phyloP scores from a whole-genome alignment of 495 filamentous ascomycete genomes.

The Aspergillus saccharolyticus region DNA sequence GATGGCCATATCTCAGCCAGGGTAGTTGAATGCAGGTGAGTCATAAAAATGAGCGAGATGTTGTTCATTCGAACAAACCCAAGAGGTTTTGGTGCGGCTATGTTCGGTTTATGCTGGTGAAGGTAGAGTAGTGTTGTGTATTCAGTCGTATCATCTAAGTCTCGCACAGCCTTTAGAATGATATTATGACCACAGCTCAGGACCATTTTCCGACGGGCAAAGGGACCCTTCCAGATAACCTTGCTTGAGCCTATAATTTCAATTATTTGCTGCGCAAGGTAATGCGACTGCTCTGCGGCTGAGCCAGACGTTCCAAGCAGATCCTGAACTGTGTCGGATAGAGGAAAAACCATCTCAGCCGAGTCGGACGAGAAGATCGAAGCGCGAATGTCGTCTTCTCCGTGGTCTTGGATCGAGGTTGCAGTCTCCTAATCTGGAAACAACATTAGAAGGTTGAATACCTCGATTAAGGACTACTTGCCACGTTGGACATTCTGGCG shows the following conservation, averaged over 20 bases:
- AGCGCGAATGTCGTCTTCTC: too few species aligned
- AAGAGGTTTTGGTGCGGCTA: constrained; percentile 3
- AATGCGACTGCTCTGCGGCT: background rate
- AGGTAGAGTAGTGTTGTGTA: constrained; percentile 8
- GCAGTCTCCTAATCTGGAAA: too few species aligned
- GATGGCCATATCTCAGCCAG: constrained; percentile 3
- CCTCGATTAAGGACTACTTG: background rate
- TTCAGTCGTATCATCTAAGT: constrained; percentile 3
- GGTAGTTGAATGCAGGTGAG: background rate
- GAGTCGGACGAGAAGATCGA: too few species aligned
- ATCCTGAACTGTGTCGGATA: background rate
- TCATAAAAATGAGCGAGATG: constrained; percentile 9
- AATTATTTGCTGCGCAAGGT: background rate
- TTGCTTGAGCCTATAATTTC: constrained; percentile 1
- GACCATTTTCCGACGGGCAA: constrained; percentile 2
- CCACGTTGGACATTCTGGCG: background rate
- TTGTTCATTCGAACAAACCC: constrained; percentile 4
- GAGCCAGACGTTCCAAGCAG: background rate
- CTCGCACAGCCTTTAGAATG: constrained; percentile 5
- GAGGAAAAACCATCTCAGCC: background rate
- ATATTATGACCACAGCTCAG: constrained; percentile 1
- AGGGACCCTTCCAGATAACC: constrained; percentile 5
- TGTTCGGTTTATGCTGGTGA: background rate
- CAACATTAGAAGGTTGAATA: too few species aligned
- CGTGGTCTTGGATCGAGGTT: too few species aligned